Evolutionary conservation across 2,329 filamentous ascomycete genomes (phyloP).

Genomic region (Trichoderma harzianum): DNA sequence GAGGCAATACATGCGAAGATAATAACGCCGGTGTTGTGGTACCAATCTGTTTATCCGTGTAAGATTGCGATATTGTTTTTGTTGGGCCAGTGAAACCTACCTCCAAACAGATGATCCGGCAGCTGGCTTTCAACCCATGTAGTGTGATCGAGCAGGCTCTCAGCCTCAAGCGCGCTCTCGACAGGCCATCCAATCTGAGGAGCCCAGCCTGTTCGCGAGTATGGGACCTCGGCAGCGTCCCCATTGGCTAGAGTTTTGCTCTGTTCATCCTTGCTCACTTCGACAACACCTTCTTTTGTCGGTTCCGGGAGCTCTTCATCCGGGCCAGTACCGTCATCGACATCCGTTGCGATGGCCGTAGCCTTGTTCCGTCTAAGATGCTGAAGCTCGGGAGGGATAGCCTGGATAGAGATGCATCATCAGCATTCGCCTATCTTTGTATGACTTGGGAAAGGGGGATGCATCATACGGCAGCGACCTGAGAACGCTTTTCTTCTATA

Average conservation of each 20-base stretch:
- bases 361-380: slow-evolving; percentile 48
- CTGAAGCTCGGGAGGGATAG: slow-evolving; percentile 38
- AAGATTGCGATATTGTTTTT: background rate
- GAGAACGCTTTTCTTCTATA: slow-evolving; percentile 77
- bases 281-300: slow-evolving; percentile 65
- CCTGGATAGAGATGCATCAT: slow-evolving; percentile 25
- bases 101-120: slow-evolving; percentile 86
- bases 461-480: slow-evolving; percentile 66
- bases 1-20: slow-evolving; percentile 86
- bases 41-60: slow-evolving; percentile 71
- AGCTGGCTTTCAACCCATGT: slow-evolving; percentile 82
- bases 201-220: slow-evolving; percentile 72
- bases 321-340: slow-evolving; percentile 65
- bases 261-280: slow-evolving; percentile 48
- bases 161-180: slow-evolving; percentile 55
- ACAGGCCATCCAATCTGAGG: slow-evolving; percentile 73
- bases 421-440: background rate
- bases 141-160: slow-evolving; percentile 79
- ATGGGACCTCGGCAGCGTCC: slow-evolving; percentile 46
- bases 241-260: slow-evolving; percentile 49
- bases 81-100: slow-evolving; percentile 41
- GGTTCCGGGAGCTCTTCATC: slow-evolving; percentile 76
- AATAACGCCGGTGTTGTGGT: slow-evolving; percentile 94
- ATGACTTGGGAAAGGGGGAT: background rate
- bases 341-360: slow-evolving; percentile 73